phyloP scores from a whole-genome alignment of 2,329 filamentous ascomycete genomes.

The Stagonosporopsis chrysanthemi region DNA sequence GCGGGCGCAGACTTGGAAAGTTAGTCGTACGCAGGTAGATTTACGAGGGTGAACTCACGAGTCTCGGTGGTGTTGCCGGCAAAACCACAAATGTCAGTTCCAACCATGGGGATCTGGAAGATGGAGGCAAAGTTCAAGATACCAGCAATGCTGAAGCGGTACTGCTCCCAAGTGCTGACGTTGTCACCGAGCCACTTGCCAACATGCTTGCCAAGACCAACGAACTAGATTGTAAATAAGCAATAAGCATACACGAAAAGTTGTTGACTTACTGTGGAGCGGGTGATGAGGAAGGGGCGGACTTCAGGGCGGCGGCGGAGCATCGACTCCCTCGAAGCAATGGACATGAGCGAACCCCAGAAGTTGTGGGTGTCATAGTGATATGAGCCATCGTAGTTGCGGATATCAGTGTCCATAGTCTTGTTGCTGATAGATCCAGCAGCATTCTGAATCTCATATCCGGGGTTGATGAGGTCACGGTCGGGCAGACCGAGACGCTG shows the following conservation, averaged over 20 bases:
- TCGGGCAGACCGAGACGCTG: slow-evolving; percentile 63
- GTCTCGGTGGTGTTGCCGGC: slow-evolving; percentile 70
- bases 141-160: slow-evolving; percentile 50
- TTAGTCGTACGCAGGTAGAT: not conserved
- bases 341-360: slow-evolving; percentile 78
- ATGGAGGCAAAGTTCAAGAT: slow-evolving; percentile 55
- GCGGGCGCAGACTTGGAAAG: slow-evolving; percentile 66
- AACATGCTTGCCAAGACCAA: slow-evolving; percentile 69
- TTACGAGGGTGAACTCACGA: slow-evolving; percentile 26
- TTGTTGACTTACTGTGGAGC: slow-evolving; percentile 61
- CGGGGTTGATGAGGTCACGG: slow-evolving; percentile 70
- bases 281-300: slow-evolving; percentile 75
- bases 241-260: not conserved
- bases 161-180: slow-evolving; percentile 53
- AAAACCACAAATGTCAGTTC: slow-evolving; percentile 77
- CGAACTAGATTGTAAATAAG: slow-evolving; percentile 56
- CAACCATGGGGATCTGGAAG: slow-evolving; percentile 57
- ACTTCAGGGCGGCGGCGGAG: slow-evolving; percentile 66
- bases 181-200: slow-evolving; percentile 68
- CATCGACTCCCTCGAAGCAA: slow-evolving; percentile 72
- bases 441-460: slow-evolving; percentile 69
- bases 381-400: slow-evolving; percentile 70
- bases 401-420: slow-evolving; percentile 70
- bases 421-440: slow-evolving; percentile 52
- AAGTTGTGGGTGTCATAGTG: slow-evolving; percentile 81